A percentile compares a stretch with the other conserved stretches of the same genome.
Conservation (phyloP, 169 alveolate species). For the Amoebophrya sp. region DNA sequence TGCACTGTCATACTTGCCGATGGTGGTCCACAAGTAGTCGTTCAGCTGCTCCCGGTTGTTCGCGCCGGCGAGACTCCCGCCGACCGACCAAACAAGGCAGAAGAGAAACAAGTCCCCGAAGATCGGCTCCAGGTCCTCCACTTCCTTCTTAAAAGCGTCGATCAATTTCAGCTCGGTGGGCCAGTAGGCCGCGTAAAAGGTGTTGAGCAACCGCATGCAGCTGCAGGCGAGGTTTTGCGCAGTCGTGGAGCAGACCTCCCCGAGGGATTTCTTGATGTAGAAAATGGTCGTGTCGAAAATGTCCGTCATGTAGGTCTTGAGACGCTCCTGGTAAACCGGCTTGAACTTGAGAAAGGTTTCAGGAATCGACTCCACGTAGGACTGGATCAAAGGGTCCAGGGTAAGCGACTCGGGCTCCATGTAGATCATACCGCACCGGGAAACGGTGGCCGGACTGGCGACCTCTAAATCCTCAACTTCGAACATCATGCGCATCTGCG, state of each 20-base stretch:
- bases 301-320: slow-evolving; percentile 54
- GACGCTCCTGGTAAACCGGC: slow-evolving; percentile 50
- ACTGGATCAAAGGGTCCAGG: slow-evolving; percentile 59
- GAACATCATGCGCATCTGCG: slow-evolving; percentile 86
- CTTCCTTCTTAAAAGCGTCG: slow-evolving; percentile 39
- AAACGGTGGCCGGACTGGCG: slow-evolving; percentile 90
- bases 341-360: slow-evolving; percentile 50
- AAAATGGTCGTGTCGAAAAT: slow-evolving; percentile 58
- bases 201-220: slow-evolving; percentile 28
- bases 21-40: not conserved
- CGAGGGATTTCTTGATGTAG: slow-evolving; percentile 62
- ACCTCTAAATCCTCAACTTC: slow-evolving; percentile 89
- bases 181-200: not conserved
- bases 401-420: slow-evolving; percentile 87
- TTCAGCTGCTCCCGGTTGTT: not conserved
- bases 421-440: slow-evolving; percentile 91
- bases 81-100: slow-evolving; percentile 79
- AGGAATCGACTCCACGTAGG: slow-evolving; percentile 72
- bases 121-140: slow-evolving; percentile 39
- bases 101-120: slow-evolving; percentile 58
- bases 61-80: slow-evolving; percentile 64
- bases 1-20: not conserved
- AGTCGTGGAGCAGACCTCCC: slow-evolving; percentile 54
- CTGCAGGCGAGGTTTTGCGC: slow-evolving; percentile 53
- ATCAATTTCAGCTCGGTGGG: slow-evolving; percentile 45